A percentile compares a stretch with the other conserved stretches of the same genome.
Evolutionary conservation across 176 grass and related monocot genomes (phyloP).

Genomic region (Zoysia pacifica): DNA sequence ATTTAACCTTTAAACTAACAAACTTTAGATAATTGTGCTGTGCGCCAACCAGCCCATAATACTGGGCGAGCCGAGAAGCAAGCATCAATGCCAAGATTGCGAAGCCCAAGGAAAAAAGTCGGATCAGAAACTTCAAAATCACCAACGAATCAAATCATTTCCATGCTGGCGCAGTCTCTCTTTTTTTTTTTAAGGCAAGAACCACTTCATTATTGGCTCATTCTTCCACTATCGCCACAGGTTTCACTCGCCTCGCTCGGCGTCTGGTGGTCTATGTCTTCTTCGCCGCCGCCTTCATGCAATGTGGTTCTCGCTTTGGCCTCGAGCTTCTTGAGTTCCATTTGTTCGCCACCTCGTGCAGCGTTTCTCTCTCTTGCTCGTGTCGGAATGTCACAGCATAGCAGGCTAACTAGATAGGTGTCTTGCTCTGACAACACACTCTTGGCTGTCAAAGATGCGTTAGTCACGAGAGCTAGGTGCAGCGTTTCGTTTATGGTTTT

Average conservation of each 20-base stretch:
- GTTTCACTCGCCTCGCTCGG: neutral
- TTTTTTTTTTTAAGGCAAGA: neutral
- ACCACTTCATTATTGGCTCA: neutral
- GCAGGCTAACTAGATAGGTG: no score
- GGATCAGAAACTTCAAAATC: slow-evolving; percentile 45
- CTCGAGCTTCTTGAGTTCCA: neutral
- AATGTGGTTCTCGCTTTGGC: slow-evolving; percentile 37
- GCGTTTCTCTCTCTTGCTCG: no score
- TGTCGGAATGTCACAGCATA: no score
- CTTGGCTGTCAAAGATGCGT: no score
- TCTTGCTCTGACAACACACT: no score
- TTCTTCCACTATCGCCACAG: neutral
- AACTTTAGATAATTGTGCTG: no score
- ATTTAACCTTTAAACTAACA: no score
- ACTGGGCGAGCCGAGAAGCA: slow-evolving; percentile 49
- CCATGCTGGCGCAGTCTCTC: neutral
- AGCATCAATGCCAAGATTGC: slow-evolving; percentile 96
- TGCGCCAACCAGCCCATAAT: no score
- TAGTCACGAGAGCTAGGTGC: neutral
- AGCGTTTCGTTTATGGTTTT: slow-evolving; percentile 12
- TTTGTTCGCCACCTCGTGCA: no score
- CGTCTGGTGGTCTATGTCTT: slow-evolving; percentile 34
- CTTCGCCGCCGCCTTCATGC: slow-evolving; percentile 33
- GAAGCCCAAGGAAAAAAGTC: slow-evolving; percentile 45
- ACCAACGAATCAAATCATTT: slow-evolving; percentile 53